phyloP scores from a whole-genome alignment of 2,329 filamentous ascomycete species.

The Penicillium sp. region DNA sequence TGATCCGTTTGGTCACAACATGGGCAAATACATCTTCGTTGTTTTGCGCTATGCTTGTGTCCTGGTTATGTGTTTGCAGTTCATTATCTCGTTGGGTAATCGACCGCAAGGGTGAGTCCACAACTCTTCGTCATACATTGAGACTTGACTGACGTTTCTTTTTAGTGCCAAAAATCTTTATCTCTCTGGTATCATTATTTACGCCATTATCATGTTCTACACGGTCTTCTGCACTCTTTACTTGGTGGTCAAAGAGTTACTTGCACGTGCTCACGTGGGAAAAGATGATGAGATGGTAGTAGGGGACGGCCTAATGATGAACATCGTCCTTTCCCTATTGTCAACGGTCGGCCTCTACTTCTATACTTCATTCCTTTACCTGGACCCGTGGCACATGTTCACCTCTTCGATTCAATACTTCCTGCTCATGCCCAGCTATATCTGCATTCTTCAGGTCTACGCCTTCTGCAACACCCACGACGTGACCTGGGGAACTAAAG shows the following conservation, averaged over 20 bases:
- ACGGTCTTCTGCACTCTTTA: constrained; percentile 86
- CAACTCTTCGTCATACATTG: neutral
- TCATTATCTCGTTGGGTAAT: constrained; percentile 94
- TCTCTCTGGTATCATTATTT: constrained; percentile 82
- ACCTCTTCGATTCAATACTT: constrained; percentile 91
- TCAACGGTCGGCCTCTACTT: constrained; percentile 94
- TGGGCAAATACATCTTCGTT: constrained; percentile 81
- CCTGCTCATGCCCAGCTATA: constrained; percentile 84
- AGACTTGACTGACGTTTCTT: constrained; percentile 4
- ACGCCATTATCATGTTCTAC: constrained; percentile 91
- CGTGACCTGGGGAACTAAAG: constrained; percentile 98
- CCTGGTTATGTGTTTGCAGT: constrained; percentile 87
- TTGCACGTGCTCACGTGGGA: constrained; percentile 44
- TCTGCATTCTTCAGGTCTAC: constrained; percentile 96
- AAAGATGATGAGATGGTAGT: constrained; percentile 56
- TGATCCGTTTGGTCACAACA: constrained; percentile 87
- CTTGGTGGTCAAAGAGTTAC: constrained; percentile 81
- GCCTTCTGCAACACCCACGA: constrained; percentile 99
- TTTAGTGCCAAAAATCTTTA: constrained; percentile 77
- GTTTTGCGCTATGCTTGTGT: constrained; percentile 82
- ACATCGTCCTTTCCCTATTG: constrained; percentile 83
- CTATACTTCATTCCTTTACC: constrained; percentile 91
- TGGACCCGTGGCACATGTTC: constrained; percentile 99
- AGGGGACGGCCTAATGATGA: constrained; percentile 89
- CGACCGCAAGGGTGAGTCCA: constrained; percentile 72